phyloP scores from a whole-genome alignment of 176 grass and related monocot genomes.

The Phyllostachys edulis region DNA sequence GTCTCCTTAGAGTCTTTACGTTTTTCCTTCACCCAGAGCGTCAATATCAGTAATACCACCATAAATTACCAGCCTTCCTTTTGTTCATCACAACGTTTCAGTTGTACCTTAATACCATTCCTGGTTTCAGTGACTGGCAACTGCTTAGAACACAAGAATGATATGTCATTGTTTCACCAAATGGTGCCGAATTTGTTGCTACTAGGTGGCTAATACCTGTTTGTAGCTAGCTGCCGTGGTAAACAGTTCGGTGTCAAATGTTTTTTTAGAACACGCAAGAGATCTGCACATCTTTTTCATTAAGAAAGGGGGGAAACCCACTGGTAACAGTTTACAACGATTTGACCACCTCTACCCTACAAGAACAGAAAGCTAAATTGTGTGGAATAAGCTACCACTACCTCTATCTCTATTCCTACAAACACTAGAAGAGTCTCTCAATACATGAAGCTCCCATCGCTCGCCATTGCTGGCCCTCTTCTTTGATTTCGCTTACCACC shows the following conservation, averaged over 20 bases:
- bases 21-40: not conserved
- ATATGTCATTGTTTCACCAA: not conserved
- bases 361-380: too few species aligned
- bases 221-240: not conserved
- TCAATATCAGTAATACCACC: not conserved
- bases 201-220: not conserved
- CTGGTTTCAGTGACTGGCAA: not conserved
- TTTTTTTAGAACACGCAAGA: too few species aligned
- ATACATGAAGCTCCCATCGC: too few species aligned
- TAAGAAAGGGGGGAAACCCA: too few species aligned
- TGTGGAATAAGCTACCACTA: too few species aligned
- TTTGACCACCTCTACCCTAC: too few species aligned
- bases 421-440: too few species aligned
- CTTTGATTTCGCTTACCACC: too few species aligned
- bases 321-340: too few species aligned
- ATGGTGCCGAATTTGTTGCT: constrained; percentile 5
- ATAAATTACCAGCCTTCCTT: not conserved
- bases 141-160: not conserved
- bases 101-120: not conserved
- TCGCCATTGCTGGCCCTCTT: too few species aligned
- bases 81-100: not conserved
- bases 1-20: not conserved
- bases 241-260: not conserved
- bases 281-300: too few species aligned
- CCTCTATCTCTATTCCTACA: too few species aligned